Base-by-base conservation (phyloP, 2,329 filamentous ascomycete species). In the Akanthomyces uredinophilus region DNA sequence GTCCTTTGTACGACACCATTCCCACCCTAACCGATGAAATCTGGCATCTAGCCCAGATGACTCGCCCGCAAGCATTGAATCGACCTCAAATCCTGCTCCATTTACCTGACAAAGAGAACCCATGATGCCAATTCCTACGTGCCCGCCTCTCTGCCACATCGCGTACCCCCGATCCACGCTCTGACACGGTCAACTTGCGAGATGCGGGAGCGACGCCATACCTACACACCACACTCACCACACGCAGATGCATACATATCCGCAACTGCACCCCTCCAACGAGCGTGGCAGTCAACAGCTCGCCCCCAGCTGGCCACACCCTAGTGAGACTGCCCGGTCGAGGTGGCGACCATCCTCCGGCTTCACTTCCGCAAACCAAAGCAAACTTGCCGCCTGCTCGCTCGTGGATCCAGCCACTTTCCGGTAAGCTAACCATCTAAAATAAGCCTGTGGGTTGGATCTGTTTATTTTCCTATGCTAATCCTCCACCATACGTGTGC, bases 311-410 rank as follows among this genome's bases (percentile, higher is more conserved):
- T 35, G 35, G 52, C 35, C 29, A 43, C 52, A 46, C 24, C 46
- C 35, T 22, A 47, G 54, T 37, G 39, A 50, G 44, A 46, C 35
- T 46, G 20, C 54, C 39, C 10, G 22, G 54, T 7, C 51, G 51
- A 49, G 55, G 35, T 46, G 53, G 37, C 53, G 18, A 35, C 37
- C 47, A 29, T 52, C 47, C 37, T 60, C 56, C 56, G 56, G 56
- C 46, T 59, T 59, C 56, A 24, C 35, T 51, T 59, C 56, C 57
- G 57, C 57, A 60, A 49, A 58, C 53, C 43, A 58, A 60, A 44
- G 37, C 47, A 60, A 52, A 44, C 37, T 7, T 44, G 13, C 57
- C 47, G 37, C 22, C 57, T 52, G 22, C 46, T 56, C 43, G 24
- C 53, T 56, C 27, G 13, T 49, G 54, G 46, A 51, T 22, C 47